Evolutionary conservation across 78 protist genomes (phyloP).

Genomic region (Andalucia godoyi): DNA sequence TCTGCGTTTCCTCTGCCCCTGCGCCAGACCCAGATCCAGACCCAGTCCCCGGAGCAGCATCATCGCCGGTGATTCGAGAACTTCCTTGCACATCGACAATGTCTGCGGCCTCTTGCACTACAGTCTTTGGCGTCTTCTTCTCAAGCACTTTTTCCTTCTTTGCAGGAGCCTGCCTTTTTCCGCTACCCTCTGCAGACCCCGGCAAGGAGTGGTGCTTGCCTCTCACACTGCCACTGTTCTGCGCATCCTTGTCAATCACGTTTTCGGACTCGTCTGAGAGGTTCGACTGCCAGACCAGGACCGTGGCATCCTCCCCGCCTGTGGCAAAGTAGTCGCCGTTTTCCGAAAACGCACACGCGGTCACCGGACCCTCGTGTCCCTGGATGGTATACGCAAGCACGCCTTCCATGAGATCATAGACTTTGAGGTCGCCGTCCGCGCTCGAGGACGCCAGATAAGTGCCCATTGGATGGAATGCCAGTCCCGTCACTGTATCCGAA

Average conservation of each 20-base stretch:
- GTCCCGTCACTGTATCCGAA: conserved; percentile 14
- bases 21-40: too few species aligned
- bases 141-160: too few species aligned
- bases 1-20: too few species aligned
- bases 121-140: too few species aligned
- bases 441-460: conserved; percentile 52
- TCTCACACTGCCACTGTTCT: not conserved
- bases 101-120: too few species aligned
- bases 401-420: conserved; percentile 70
- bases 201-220: not conserved
- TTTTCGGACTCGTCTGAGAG: conserved; percentile 18
- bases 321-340: conserved; percentile 62
- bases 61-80: too few species aligned
- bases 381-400: conserved; percentile 60
- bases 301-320: conserved; percentile 41
- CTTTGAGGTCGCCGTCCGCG: conserved; percentile 49
- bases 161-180: too few species aligned
- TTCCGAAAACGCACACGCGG: conserved; percentile 9
- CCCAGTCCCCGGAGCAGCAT: too few species aligned
- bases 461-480: conserved; percentile 66
- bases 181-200: too few species aligned
- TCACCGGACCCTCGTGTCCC: conserved; percentile 49
- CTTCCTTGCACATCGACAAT: too few species aligned
- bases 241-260: not conserved
- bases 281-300: conserved; percentile 63